phyloP scores from a whole-genome alignment of 2,329 filamentous ascomycete species.

The Graphilbum fragrans region DNA sequence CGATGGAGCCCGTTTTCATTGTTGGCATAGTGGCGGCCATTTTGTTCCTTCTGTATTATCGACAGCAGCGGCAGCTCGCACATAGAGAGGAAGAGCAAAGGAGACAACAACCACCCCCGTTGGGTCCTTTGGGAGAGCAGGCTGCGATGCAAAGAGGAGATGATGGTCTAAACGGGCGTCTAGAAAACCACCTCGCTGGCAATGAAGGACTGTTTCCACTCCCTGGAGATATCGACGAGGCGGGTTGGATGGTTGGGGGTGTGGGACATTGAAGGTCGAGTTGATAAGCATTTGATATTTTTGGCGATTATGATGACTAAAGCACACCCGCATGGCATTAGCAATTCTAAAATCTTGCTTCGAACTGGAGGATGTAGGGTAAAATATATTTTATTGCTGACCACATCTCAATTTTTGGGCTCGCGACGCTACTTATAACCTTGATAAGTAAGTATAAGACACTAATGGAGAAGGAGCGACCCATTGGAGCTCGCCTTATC shows the following conservation, averaged over 20 bases:
- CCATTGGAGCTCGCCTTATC: too few relatives aligned
- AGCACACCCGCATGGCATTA: too few relatives aligned
- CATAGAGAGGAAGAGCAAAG: slow-evolving; percentile 18
- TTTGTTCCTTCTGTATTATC: slow-evolving; percentile 69
- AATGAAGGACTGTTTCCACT: slow-evolving; percentile 29
- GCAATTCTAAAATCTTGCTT: too few relatives aligned
- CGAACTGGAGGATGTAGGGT: too few relatives aligned
- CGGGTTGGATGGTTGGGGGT: slow-evolving; percentile 51
- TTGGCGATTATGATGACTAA: too few relatives aligned
- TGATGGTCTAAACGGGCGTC: not conserved
- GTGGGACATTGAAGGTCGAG: slow-evolving; percentile 45
- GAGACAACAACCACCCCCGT: not conserved
- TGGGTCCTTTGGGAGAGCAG: too few relatives aligned
- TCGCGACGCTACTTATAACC: too few relatives aligned
- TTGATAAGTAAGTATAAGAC: too few relatives aligned
- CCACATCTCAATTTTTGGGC: too few relatives aligned
- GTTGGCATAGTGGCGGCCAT: slow-evolving; percentile 64
- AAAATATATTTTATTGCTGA: too few relatives aligned
- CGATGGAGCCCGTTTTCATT: slow-evolving; percentile 74
- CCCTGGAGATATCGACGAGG: slow-evolving; percentile 54
- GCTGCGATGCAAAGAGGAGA: not conserved
- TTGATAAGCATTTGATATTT: too few relatives aligned
- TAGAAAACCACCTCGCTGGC: slow-evolving; percentile 6
- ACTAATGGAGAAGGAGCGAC: too few relatives aligned
- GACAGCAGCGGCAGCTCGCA: slow-evolving; percentile 55